phyloP scores from a whole-genome alignment of 257 asterid genomes.

The Solanum paucissectum region DNA sequence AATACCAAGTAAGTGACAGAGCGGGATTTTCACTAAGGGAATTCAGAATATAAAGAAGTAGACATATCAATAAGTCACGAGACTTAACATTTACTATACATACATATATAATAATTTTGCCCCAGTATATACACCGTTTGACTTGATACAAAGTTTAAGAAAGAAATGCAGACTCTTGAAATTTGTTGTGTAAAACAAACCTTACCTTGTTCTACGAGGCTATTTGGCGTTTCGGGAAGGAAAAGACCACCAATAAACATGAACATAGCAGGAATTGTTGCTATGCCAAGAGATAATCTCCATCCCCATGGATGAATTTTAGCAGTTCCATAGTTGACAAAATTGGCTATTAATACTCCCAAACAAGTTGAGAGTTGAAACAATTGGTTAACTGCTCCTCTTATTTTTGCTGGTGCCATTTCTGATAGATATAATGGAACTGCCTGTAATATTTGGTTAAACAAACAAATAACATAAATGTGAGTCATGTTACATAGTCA shows the following conservation, averaged over 20 bases:
- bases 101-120: too few relatives aligned
- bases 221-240: conserved; percentile 76
- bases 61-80: background rate
- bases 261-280: conserved; percentile 50
- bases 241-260: conserved; percentile 60
- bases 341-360: conserved; percentile 54
- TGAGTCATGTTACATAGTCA: background rate
- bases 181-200: background rate
- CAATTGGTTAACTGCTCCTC: conserved; percentile 64
- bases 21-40: background rate
- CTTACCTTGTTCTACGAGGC: conserved; percentile 55
- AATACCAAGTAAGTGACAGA: background rate
- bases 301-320: conserved; percentile 70
- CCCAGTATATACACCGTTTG: background rate
- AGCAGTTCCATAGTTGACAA: conserved; percentile 45
- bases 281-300: conserved; percentile 65
- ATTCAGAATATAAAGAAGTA: background rate
- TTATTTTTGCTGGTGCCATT: conserved; percentile 68
- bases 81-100: background rate
- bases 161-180: background rate
- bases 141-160: background rate
- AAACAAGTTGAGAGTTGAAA: conserved; percentile 62
- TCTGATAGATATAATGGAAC: conserved; percentile 77
- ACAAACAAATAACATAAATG: background rate
- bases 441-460: conserved; percentile 29